Conservation (phyloP, 1,139 yeast species). For the Protomyces pachydermus region DNA sequence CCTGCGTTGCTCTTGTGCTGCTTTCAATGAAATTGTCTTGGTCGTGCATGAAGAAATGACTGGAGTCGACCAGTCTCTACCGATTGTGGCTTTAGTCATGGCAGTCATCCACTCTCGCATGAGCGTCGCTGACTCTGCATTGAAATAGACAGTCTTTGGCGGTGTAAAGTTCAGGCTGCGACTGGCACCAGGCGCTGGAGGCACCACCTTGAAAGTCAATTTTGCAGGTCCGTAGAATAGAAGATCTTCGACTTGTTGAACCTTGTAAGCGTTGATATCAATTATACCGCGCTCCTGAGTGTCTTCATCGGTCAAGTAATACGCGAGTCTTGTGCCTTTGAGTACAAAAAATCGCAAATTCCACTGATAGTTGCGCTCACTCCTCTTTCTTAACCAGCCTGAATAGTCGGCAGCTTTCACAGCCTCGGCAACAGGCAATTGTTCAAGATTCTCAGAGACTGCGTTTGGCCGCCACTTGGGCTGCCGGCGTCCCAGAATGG, state of each 20-base stretch:
- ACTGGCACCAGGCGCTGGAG: conserved; percentile 96
- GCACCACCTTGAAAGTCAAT: conserved; percentile 84
- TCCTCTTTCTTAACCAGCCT: conserved; percentile 96
- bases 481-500: conserved; percentile 12
- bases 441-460: conserved; percentile 84
- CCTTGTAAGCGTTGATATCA: conserved; percentile 92
- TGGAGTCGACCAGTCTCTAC: conserved; percentile 77
- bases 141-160: conserved; percentile 92
- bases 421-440: conserved; percentile 71
- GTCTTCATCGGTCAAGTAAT: conserved; percentile 75
- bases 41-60: conserved; percentile 92
- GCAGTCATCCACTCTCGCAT: conserved; percentile 96
- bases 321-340: conserved; percentile 88
- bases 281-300: conserved; percentile 83
- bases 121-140: conserved; percentile 84
- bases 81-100: conserved; percentile 90
- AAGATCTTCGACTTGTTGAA: conserved; percentile 78
- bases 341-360: conserved; percentile 80
- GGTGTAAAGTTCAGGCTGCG: conserved; percentile 85
- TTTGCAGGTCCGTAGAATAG: conserved; percentile 93
- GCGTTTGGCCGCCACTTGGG: conserved; percentile 48
- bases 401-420: conserved; percentile 67
- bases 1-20: conserved; percentile 69
- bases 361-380: conserved; percentile 85
- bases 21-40: conserved; percentile 80